A percentile compares a stretch with the other conserved stretches of the same genome.
These are phyloP conservation scores for Cordia subcordata DNA, from an alignment of 257 asterid genomes.

Conservation along the genomic window DNA sequence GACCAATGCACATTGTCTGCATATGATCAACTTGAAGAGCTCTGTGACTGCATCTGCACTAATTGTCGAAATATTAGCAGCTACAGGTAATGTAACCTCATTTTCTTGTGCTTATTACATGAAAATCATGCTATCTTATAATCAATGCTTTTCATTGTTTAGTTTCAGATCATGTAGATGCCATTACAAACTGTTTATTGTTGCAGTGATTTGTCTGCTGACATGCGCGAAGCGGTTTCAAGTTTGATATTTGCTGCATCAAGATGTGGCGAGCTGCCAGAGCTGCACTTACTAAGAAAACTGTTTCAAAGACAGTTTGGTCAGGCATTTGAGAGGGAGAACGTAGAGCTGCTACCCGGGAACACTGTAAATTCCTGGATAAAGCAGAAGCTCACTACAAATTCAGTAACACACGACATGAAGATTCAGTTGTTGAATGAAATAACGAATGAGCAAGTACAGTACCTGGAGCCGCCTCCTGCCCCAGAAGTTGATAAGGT, in stretches of 20 bases:
- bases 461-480: neutral
- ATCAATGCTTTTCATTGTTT: neutral
- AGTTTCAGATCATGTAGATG: neutral
- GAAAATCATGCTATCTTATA: too few relatives aligned
- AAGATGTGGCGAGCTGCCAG: constrained; percentile 37
- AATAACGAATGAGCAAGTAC: constrained; percentile 10
- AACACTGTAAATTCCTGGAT: constrained; percentile 18
- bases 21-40: constrained; percentile 24
- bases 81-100: constrained; percentile 5
- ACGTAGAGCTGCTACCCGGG: constrained; percentile 27
- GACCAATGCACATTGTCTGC: constrained; percentile 25
- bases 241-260: constrained; percentile 39
- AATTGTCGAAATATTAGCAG: constrained; percentile 18
- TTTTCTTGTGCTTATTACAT: neutral
- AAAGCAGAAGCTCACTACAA: constrained; percentile 7
- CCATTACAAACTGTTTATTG: neutral
- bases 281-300: constrained; percentile 22
- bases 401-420: constrained; percentile 12
- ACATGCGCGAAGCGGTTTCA: constrained; percentile 29
- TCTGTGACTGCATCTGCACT: constrained; percentile 12
- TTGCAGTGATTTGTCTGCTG: constrained; percentile 25
- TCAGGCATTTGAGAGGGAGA: constrained; percentile 19
- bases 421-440: constrained; percentile 20
- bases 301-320: constrained; percentile 28
- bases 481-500: neutral